Conservation (phyloP, 495 filamentous ascomycete species). For the Amniculicola lignicola region DNA sequence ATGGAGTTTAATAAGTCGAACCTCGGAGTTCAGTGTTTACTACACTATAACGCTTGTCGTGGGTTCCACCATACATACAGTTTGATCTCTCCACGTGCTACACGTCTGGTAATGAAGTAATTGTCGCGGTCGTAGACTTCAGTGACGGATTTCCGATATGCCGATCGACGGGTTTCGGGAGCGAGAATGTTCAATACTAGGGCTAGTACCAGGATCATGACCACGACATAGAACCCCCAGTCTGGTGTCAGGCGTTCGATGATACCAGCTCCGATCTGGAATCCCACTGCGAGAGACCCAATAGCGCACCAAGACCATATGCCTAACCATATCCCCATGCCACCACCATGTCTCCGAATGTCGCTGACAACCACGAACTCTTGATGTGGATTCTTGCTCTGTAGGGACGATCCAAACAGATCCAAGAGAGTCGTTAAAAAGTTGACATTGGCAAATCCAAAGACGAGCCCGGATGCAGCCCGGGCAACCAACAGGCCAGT, state of each 20-base stretch:
- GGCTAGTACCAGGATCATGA: constrained; percentile 58
- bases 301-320: constrained; percentile 73
- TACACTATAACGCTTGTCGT: too few relatives aligned
- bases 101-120: constrained; percentile 50
- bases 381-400: constrained; percentile 67
- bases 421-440: constrained; percentile 66
- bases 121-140: constrained; percentile 56
- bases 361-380: constrained; percentile 62
- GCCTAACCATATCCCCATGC: constrained; percentile 73
- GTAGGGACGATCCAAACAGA: constrained; percentile 69
- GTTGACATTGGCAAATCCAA: constrained; percentile 76
- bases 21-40: too few relatives aligned
- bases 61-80: too few relatives aligned
- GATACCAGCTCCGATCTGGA: constrained; percentile 63
- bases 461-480: constrained; percentile 59
- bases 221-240: constrained; percentile 72
- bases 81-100: constrained; percentile 69
- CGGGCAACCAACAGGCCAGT: constrained; percentile 61
- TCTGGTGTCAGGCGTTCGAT: constrained; percentile 58
- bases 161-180: constrained; percentile 62
- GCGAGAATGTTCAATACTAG: constrained; percentile 63
- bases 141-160: constrained; percentile 61
- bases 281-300: constrained; percentile 65
- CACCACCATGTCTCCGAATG: constrained; percentile 66
- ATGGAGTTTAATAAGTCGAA: too few relatives aligned